Conservation (phyloP, 169 alveolate genomes). For the Cytauxzoon felis region DNA sequence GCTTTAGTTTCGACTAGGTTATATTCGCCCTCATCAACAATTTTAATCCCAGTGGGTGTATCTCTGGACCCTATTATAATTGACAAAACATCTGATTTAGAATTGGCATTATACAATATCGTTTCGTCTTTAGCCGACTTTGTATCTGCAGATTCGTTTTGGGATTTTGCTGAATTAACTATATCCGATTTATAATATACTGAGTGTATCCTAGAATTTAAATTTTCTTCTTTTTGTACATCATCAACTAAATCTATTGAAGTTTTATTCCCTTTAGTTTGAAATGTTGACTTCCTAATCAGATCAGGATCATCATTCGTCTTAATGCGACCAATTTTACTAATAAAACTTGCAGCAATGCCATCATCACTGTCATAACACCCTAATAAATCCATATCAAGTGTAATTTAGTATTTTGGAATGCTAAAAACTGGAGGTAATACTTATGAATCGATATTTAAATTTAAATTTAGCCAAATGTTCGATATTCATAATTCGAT, state of each 20-base stretch:
- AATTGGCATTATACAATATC: background rate
- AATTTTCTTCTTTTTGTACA: background rate
- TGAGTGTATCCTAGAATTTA: slow-evolving; percentile 25
- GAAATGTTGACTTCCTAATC: too few relatives aligned
- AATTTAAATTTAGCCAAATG: background rate
- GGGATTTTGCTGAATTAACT: background rate
- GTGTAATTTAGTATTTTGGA: background rate
- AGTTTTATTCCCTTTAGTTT: background rate
- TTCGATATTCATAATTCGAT: background rate
- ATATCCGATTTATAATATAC: slow-evolving; percentile 1
- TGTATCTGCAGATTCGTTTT: background rate
- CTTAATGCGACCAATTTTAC: background rate
- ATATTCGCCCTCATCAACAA: slow-evolving; percentile 2
- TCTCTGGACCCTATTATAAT: slow-evolving; percentile 31
- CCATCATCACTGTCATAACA: slow-evolving; percentile 43
- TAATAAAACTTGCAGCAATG: background rate
- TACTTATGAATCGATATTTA: background rate
- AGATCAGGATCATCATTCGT: too few relatives aligned
- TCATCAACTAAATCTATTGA: slow-evolving; percentile 3
- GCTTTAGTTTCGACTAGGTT: background rate
- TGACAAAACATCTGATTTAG: background rate
- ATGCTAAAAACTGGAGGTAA: background rate
- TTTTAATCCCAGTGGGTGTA: slow-evolving; percentile 12
- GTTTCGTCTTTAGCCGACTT: background rate
- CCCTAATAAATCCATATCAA: slow-evolving; percentile 35